Conservation (phyloP, 805 yeast genomes). For the Nakazawaea pomicola region DNA sequence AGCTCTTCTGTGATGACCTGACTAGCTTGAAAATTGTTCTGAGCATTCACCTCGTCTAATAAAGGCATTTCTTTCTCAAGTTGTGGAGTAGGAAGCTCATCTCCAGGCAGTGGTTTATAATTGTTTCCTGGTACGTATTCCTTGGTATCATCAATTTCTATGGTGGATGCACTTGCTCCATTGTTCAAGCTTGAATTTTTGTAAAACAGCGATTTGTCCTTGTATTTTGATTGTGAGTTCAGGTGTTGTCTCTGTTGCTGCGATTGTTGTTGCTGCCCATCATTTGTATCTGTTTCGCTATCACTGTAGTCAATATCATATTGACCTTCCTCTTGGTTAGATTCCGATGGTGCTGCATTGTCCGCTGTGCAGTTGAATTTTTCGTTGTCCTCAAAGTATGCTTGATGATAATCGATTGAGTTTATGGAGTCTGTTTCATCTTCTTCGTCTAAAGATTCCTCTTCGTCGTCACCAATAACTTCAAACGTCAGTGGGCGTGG, state of each 20-base stretch:
- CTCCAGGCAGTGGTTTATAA: conserved; percentile 6
- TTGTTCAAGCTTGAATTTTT: neutral
- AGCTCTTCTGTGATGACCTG: conserved; percentile 4
- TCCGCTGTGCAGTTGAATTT: conserved; percentile 11
- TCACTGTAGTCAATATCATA: conserved; percentile 28
- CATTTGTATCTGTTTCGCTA: conserved; percentile 14
- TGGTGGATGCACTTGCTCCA: conserved; percentile 1
- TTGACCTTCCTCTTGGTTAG: neutral
- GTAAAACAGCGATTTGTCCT: neutral
- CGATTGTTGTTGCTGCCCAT: too few species aligned
- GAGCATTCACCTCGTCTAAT: conserved; percentile 8
- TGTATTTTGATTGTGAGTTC: too few species aligned
- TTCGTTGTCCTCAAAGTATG: conserved; percentile 14
- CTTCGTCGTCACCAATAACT: neutral
- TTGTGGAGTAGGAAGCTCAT: conserved; percentile 8
- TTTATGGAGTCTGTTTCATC: conserved; percentile 13
- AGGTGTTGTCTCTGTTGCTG: too few species aligned
- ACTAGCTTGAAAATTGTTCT: neutral
- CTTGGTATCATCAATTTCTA: conserved; percentile 9
- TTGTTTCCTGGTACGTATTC: conserved; percentile 4
- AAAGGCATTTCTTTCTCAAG: conserved; percentile 8
- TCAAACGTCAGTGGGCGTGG: conserved; percentile 14
- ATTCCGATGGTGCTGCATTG: conserved; percentile 15
- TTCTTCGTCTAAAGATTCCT: conserved; percentile 11
- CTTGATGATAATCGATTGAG: conserved; percentile 14